Evolutionary conservation across 2,329 filamentous ascomycete genomes (phyloP), one percentile per base, ranked within the genome.

Genomic region (Scedosporium aurantiacum): DNA sequence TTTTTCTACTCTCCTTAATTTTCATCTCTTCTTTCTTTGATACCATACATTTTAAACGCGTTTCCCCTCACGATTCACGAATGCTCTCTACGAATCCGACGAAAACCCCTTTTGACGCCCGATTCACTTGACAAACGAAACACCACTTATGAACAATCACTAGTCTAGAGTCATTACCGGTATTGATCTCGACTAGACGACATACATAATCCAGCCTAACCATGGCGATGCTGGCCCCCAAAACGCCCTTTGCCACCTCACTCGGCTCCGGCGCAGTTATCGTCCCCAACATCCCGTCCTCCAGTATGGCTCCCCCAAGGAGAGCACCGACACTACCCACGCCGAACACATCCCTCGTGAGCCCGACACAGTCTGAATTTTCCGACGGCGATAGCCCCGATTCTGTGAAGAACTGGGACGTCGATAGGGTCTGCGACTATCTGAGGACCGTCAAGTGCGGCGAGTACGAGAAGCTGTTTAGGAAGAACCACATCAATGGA

Each of bases 401-500:
- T 68, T 85, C 87, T 4, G 85, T 89, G 66, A 88, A 87, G 82
- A 88, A 82, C 72, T 97, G 93, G 93, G 88, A 93, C 70, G 94
- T 97, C 76, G 88, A 92, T 66, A 86, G 86, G 66, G 94, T 99
- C 32, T 89, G 89, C 70, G 90, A 96, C 59, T 99, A 96, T 82
- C 80, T 99, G 65, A 83, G 87, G 68, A 91, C 85, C 68, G 92
- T 99, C 71, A 93, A 95, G 70, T 97, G 92, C 71, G 87, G 88
- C 67, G 91, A 97, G 71, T 97, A 99, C 75, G 91, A 96, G 71
- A 86, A 89, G 69, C 75, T 96, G 27, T 97, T 97, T 75, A 76
- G 89, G 75, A 86, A 86, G 71, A 96, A 99, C 73, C 90, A 97
- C 74, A 97, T 99, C 78, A 99, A 94, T 71, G 94, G 94, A 69